Base-by-base conservation (phyloP, 495 filamentous ascomycete species). In the Hapsidospora chrysogenum region DNA sequence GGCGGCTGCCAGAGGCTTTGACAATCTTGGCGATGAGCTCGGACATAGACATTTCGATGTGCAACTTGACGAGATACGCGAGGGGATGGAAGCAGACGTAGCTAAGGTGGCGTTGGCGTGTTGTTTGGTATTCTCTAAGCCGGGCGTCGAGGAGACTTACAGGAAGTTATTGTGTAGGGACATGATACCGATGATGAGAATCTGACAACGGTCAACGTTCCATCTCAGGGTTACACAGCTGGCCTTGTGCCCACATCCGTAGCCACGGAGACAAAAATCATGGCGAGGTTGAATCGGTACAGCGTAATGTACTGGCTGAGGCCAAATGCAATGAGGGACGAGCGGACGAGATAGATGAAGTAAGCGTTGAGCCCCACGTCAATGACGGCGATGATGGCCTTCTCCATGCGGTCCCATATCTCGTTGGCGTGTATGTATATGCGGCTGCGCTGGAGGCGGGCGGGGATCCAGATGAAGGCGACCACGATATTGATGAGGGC, bases 1-100 rank as follows among this genome's bases (percentile, higher is more conserved):
- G n/a, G n/a, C 31, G 7, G 5, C 33, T 3, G 17, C 15, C 17
- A 9, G 33, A 8, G 3, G 33, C 19, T 17, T 41, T 52, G 39
- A 55, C 40, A 17, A 51, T 41, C 31, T 55, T 57, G 20, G 41
- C 49, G 35, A 70, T 55, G 18, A 70, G 54, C 11, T 59, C 52
- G n/a, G 66, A 61, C 51, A 69, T 61, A 38, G 59, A 61, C 53
- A 70, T 61, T 36, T 69, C 66, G 46, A 70, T 64, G 46, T 64
- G 52, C 14, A 69, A 53, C 33, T 70, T 70, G 33, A 60, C 43
- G 28, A 62, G 57, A 39, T 61, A 69, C 9, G 54, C 49, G n/a
- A 69, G 44, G 1, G 64, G 61, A 29, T 68, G 64, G 41, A 64
- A 60, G 51, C 68, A 63, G 36, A 68, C 48, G 47, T 67, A 70